Evolutionary conservation across 2,329 filamentous ascomycete species (phyloP).

Genomic region (Cercospora canescens): DNA sequence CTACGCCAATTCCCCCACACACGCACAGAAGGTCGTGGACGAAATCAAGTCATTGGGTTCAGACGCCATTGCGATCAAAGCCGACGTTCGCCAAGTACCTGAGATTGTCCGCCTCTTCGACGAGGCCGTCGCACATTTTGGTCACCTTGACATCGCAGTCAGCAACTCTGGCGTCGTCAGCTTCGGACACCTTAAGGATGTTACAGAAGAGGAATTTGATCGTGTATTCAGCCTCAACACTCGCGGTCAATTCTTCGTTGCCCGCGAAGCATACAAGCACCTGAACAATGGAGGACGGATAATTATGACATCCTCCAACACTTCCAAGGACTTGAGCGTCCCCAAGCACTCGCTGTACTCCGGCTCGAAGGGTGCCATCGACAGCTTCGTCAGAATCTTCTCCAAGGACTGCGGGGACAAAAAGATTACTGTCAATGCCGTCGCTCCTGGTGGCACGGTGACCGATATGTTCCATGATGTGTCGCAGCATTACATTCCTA

Average conservation of each 20-base stretch:
- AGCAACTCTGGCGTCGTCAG: constrained; percentile 62
- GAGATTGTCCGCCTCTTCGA: constrained; percentile 64
- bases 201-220: constrained; percentile 55
- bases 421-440: constrained; percentile 55
- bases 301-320: constrained; percentile 55
- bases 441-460: constrained; percentile 56
- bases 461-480: constrained; percentile 62
- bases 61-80: constrained; percentile 63
- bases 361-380: constrained; percentile 59
- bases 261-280: constrained; percentile 56
- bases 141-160: constrained; percentile 63
- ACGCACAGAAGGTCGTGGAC: constrained; percentile 62
- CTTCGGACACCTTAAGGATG: constrained; percentile 54
- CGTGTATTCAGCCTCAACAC: constrained; percentile 63
- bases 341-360: constrained; percentile 55
- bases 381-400: constrained; percentile 58
- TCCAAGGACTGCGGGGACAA: constrained; percentile 57
- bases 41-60: constrained; percentile 63
- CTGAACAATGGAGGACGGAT: constrained; percentile 50
- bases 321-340: constrained; percentile 51
- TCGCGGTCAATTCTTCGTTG: constrained; percentile 63
- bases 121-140: constrained; percentile 61
- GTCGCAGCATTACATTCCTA: constrained; percentile 60
- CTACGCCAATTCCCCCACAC: constrained; percentile 40
- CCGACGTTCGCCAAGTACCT: constrained; percentile 63